Evolutionary conservation across 192 early-diverging fungal genomes (phyloP).

Genomic region (Coemansia brasiliensis): DNA sequence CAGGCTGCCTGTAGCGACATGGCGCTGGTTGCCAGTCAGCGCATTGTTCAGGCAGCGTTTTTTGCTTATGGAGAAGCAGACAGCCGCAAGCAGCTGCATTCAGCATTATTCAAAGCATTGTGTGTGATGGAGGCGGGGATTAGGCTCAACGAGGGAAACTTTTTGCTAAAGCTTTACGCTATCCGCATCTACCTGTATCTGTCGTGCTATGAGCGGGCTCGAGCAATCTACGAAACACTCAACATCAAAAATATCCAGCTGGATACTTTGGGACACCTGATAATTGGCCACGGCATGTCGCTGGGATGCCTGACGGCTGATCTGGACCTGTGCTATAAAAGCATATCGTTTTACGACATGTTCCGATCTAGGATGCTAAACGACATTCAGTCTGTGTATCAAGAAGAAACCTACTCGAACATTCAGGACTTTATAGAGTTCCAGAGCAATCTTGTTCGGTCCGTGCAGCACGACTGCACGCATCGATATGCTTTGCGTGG

Average conservation of each 20-base stretch:
- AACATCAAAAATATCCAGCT: constrained; percentile 90
- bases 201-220: constrained; percentile 62
- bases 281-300: constrained; percentile 31
- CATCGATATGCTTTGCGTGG: constrained; percentile 66
- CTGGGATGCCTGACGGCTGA: constrained; percentile 50
- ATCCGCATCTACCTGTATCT: constrained; percentile 78
- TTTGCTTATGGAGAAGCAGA: constrained; percentile 19
- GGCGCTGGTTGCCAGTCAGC: constrained; percentile 41
- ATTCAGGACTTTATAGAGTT: constrained; percentile 88
- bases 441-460: constrained; percentile 65
- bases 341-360: constrained; percentile 73
- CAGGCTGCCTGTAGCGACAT: constrained; percentile 39
- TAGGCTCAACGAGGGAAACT: constrained; percentile 73
- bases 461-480: constrained; percentile 72
- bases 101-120: constrained; percentile 50
- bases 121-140: constrained; percentile 76
- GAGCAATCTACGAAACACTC: constrained; percentile 67
- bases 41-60: constrained; percentile 33
- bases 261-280: constrained; percentile 76
- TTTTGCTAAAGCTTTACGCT: constrained; percentile 83
- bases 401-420: constrained; percentile 85
- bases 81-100: constrained; percentile 2
- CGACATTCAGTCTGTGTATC: constrained; percentile 82
- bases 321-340: constrained; percentile 57
- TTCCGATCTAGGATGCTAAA: constrained; percentile 82